Evolutionary conservation across 805 yeast species (phyloP).

Genomic region (Wickerhamomyces strasburgensis): DNA sequence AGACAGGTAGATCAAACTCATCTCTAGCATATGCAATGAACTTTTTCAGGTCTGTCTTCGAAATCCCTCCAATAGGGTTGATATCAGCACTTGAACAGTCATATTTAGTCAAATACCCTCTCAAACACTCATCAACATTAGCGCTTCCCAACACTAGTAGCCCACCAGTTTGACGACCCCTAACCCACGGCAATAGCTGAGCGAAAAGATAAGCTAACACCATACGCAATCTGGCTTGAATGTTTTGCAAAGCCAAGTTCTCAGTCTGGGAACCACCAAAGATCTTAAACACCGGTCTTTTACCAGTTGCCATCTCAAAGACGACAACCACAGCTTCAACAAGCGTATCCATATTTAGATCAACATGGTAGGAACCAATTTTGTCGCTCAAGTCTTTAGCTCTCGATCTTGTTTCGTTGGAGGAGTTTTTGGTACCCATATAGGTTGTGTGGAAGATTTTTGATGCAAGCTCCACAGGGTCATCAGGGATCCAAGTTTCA

Average conservation of each 20-base stretch:
- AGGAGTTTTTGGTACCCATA: constrained; percentile 96
- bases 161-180: constrained; percentile 66
- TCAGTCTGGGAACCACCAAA: constrained; percentile 93
- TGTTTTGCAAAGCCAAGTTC: constrained; percentile 91
- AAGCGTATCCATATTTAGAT: constrained; percentile 84
- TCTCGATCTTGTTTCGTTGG: constrained; percentile 77
- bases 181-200: constrained; percentile 90
- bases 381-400: constrained; percentile 69
- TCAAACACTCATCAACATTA: constrained; percentile 91
- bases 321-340: constrained; percentile 70
- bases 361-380: constrained; percentile 87
- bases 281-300: constrained; percentile 79
- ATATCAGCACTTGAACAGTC: constrained; percentile 97
- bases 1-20: constrained; percentile 69
- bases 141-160: constrained; percentile 91
- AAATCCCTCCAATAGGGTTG: constrained; percentile 98
- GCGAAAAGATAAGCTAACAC: constrained; percentile 91
- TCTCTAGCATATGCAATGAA: constrained; percentile 77
- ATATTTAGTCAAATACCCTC: constrained; percentile 95
- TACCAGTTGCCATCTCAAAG: constrained; percentile 88
- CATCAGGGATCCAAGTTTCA: constrained; percentile 58
- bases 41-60: constrained; percentile 84
- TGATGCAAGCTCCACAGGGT: constrained; percentile 71
- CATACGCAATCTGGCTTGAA: constrained; percentile 95
- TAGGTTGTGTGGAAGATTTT: constrained; percentile 82